These are phyloP conservation scores for Phaeosphaeriaceae sp. DNA, from an alignment of 2,329 filamentous ascomycete species.

Conservation along the genomic window DNA sequence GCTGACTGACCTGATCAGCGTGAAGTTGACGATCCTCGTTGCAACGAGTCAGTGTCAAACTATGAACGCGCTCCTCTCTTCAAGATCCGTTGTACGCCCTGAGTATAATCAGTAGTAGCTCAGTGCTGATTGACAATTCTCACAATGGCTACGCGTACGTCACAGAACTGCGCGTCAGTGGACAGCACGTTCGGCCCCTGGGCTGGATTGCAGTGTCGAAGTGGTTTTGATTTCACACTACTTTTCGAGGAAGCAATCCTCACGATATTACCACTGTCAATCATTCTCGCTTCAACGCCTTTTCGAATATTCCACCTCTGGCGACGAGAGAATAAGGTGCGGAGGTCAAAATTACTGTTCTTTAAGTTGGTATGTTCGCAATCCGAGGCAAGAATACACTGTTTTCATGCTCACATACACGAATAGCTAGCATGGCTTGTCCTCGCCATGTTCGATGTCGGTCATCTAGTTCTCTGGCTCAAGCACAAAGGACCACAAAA, in stretches of 20 bases:
- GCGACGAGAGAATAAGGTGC: constrained; percentile 33
- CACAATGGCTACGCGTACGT: constrained; percentile 30
- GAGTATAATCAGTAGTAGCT: constrained; percentile 20
- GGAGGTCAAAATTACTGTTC: constrained; percentile 26
- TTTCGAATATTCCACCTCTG: constrained; percentile 37
- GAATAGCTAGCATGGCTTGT: constrained; percentile 30
- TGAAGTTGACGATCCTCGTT: constrained; percentile 15
- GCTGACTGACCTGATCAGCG: constrained; percentile 27
- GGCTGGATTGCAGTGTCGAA: constrained; percentile 39
- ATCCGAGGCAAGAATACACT: background rate
- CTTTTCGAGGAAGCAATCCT: constrained; percentile 47
- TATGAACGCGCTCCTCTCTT: constrained; percentile 23
- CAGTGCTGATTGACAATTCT: constrained; percentile 22
- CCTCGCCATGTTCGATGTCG: constrained; percentile 37
- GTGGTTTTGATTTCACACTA: constrained; percentile 49
- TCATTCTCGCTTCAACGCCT: constrained; percentile 39
- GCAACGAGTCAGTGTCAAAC: constrained; percentile 18
- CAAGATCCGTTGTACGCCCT: constrained; percentile 27
- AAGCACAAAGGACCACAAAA: constrained; percentile 16
- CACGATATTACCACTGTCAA: constrained; percentile 36
- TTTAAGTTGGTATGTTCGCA: constrained; percentile 33
- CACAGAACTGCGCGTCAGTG: constrained; percentile 25
- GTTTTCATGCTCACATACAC: background rate
- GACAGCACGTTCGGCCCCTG: constrained; percentile 45
- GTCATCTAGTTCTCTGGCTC: constrained; percentile 36